Evolutionary conservation across 805 yeast species (phyloP).

Genomic region (Torulaspora indica): DNA sequence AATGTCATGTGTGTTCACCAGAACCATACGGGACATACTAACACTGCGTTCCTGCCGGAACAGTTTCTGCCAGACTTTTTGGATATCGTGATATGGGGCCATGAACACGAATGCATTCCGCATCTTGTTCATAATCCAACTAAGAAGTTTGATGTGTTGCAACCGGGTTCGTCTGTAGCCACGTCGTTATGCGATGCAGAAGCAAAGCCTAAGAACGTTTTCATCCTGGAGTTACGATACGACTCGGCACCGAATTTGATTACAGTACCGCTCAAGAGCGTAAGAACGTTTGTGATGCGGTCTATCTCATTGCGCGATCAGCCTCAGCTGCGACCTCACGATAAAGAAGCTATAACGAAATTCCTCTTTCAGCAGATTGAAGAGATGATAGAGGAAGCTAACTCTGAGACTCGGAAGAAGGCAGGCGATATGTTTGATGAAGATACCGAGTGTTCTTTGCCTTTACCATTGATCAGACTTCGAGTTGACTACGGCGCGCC

Average conservation of each 20-base stretch:
- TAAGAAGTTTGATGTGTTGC: conserved; percentile 71
- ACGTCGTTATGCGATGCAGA: conserved; percentile 88
- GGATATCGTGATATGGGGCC: conserved; percentile 92
- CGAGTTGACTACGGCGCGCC: conserved; percentile 80
- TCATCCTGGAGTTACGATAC: conserved; percentile 58
- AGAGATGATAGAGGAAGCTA: conserved; percentile 56
- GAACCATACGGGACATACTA: conserved; percentile 77
- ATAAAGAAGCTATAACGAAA: conserved; percentile 54
- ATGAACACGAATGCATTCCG: conserved; percentile 91
- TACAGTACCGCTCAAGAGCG: conserved; percentile 45
- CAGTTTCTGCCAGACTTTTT: conserved; percentile 73
- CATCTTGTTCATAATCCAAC: conserved; percentile 51
- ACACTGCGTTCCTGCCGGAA: conserved; percentile 81
- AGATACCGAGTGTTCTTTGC: conserved; percentile 39
- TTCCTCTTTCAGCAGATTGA: conserved; percentile 65
- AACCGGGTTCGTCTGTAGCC: conserved; percentile 92
- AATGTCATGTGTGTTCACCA: conserved; percentile 86
- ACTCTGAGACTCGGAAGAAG: conserved; percentile 42
- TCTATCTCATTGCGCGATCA: conserved; percentile 52
- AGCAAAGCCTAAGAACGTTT: conserved; percentile 66
- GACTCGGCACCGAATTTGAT: conserved; percentile 54
- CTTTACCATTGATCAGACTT: conserved; percentile 75
- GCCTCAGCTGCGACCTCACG: conserved; percentile 56
- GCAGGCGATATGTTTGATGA: conserved; percentile 26
- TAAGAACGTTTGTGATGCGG: conserved; percentile 76